Evolutionary conservation across 2,329 filamentous ascomycete species (phyloP), one percentile per base, ranked within the genome.

Genomic region (Claviceps monticola): DNA sequence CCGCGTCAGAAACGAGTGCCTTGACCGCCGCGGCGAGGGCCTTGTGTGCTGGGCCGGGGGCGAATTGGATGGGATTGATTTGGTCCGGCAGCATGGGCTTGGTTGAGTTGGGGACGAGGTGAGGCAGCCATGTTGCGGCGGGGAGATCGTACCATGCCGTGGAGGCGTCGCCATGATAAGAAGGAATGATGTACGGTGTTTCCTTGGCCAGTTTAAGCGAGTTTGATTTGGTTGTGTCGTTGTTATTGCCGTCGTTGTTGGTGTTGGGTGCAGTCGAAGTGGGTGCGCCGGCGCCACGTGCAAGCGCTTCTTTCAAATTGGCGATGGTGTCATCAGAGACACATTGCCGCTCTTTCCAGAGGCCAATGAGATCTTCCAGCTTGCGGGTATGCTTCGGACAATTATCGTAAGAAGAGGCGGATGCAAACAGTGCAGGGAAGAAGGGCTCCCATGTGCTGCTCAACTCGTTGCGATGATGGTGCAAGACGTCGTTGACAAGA

Each of bases 121-220:
- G 83, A 4, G 85, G 85, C 46, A 95, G 76, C 73, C 90, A 83
- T 57, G 87, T 91, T 2, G 81, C 84, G 1, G 88, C 88, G 0
- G 88, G 88, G 1, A 94, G 71, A 57, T 95, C 88, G 67, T 89
- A 86, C 78, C 84, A 95, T 0, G 84, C 81, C 4, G 76, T 80
- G 0, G 79, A 76, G 1, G 75, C 68, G 61, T 94, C 86, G 42
- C 89, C 89, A 63, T 95, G 89, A 52, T 77, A 79, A 1, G 84
- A 74, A 19, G 89, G 89, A 65, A 95, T 76, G 29, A 84, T 66
- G 60, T 80, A 91, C 0, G 85, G 84, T 1, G 70, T 69, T 54
- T 83, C 73, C 58, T 78, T 83, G 16, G 74, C 68, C 5, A 70
- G 62, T 55, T 70, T 71, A 4, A 66, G 23, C 2, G 62, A 57